Conservation (phyloP, 805 yeast species). For the Starmerella etchellsii region DNA sequence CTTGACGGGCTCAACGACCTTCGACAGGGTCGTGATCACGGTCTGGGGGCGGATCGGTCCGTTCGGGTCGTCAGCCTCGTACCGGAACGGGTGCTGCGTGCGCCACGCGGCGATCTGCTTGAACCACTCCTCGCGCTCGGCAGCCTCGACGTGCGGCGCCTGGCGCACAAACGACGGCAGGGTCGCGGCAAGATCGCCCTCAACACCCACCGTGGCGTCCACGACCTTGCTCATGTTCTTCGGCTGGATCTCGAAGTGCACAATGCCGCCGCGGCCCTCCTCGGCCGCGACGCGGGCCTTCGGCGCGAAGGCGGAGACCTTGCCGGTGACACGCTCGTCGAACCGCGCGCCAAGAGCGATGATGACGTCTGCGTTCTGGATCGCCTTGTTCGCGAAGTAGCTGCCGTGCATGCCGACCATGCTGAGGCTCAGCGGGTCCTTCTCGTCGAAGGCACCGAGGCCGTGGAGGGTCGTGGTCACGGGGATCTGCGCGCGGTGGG, state of each 20-base stretch:
- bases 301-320: constrained; percentile 81
- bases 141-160: constrained; percentile 38
- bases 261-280: constrained; percentile 85
- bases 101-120: constrained; percentile 67
- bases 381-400: constrained; percentile 87
- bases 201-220: constrained; percentile 83
- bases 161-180: constrained; percentile 61
- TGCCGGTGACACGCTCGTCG: constrained; percentile 95
- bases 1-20: constrained; percentile 47
- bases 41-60: constrained; percentile 80
- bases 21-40: constrained; percentile 62
- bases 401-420: constrained; percentile 99
- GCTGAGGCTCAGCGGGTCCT: constrained; percentile 77
- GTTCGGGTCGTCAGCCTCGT: constrained; percentile 54
- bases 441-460: constrained; percentile 88
- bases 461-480: constrained; percentile 94
- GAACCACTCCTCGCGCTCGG: constrained; percentile 69
- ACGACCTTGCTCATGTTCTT: constrained; percentile 97
- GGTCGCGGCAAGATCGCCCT: constrained; percentile 85
- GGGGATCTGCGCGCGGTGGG: constrained; percentile 85
- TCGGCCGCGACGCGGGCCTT: constrained; percentile 78
- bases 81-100: constrained; percentile 69
- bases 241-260: constrained; percentile 92
- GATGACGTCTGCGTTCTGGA: constrained; percentile 86
- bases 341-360: constrained; percentile 94